Evolutionary conservation across 2,329 filamentous ascomycete species (phyloP).

Genomic region (Orbilia quercus): DNA sequence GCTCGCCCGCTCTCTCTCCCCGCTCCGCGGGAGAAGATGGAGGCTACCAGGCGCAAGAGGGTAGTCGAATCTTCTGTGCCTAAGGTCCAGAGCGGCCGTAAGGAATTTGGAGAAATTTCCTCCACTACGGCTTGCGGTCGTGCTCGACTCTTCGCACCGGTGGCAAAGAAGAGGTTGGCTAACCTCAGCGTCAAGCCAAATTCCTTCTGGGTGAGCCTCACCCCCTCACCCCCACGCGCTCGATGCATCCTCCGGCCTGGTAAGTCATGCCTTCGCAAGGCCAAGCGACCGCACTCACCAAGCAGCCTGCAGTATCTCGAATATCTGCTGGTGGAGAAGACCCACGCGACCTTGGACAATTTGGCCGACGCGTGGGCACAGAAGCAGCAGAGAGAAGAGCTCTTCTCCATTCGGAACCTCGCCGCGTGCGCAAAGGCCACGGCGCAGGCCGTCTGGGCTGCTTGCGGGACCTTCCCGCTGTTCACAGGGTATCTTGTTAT

Average conservation of each 20-base stretch:
- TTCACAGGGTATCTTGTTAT: constrained; percentile 39
- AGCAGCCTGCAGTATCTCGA: neutral
- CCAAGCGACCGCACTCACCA: too few relatives aligned
- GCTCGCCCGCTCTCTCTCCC: neutral
- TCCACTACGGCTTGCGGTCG: too few relatives aligned
- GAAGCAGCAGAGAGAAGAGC: neutral
- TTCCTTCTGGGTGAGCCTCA: neutral
- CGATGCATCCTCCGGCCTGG: too few relatives aligned
- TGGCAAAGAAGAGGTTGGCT: too few relatives aligned
- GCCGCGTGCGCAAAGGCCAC: constrained; percentile 13
- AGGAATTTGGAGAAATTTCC: neutral
- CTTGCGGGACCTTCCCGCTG: constrained; percentile 12
- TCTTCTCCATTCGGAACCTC: neutral
- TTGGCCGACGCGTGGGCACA: neutral
- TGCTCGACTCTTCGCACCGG: too few relatives aligned
- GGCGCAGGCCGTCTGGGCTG: neutral
- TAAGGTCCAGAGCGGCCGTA: neutral
- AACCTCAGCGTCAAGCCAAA: neutral
- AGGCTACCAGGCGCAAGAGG: constrained; percentile 3
- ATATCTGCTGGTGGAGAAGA: neutral
- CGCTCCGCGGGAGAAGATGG: constrained; percentile 7
- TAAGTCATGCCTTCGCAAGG: too few relatives aligned
- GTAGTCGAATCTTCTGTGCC: neutral
- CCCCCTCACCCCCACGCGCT: too few relatives aligned
- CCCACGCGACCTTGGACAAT: neutral